These are phyloP conservation scores for Salix brachista DNA, from an alignment of 345 rosid genomes.

Conservation along the genomic window DNA sequence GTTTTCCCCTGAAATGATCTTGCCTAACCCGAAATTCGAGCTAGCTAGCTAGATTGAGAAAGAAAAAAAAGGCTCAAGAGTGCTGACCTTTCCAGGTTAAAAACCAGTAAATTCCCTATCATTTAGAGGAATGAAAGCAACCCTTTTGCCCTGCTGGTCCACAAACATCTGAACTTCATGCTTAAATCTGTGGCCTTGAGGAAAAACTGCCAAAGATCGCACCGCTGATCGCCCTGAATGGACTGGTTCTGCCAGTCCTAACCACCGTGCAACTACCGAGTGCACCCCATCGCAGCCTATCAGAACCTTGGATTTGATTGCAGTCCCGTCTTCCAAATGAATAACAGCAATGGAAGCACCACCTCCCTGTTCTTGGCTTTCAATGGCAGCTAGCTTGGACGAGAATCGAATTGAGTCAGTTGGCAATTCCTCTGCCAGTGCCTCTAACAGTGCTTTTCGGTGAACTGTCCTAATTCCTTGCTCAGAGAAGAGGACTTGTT, in stretches of 20 bases:
- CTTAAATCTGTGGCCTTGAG: conserved; percentile 29
- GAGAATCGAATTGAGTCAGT: conserved; percentile 30
- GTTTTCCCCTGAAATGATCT: neutral
- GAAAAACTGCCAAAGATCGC: conserved; percentile 27
- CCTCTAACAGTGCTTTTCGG: conserved; percentile 21
- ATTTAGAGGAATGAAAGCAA: conserved; percentile 21
- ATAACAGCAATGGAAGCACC: conserved; percentile 8
- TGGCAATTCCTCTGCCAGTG: conserved; percentile 36
- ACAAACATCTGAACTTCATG: conserved; percentile 14
- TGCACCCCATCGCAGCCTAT: conserved; percentile 53
- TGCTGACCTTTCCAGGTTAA: conserved; percentile 25
- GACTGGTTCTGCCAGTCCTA: conserved; percentile 25
- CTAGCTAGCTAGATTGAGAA: neutral
- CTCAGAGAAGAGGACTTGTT: neutral
- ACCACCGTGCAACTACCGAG: conserved; percentile 33
- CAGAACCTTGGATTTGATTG: conserved; percentile 29
- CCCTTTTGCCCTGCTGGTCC: conserved; percentile 22
- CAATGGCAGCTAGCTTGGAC: conserved; percentile 25
- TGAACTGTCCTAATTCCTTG: conserved; percentile 9
- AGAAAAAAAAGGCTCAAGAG: neutral
- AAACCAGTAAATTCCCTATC: conserved; percentile 34
- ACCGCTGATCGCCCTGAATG: conserved; percentile 28
- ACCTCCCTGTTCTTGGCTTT: conserved; percentile 5
- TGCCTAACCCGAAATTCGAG: neutral
- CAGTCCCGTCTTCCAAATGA: conserved; percentile 31